Percentiles rank a stretch among this genome's conserved stretches.
These are phyloP conservation scores for Cutaneotrichosporon daszewskae DNA, from an alignment of 1,284 basidiomycete genomes.

Conservation along the genomic window DNA sequence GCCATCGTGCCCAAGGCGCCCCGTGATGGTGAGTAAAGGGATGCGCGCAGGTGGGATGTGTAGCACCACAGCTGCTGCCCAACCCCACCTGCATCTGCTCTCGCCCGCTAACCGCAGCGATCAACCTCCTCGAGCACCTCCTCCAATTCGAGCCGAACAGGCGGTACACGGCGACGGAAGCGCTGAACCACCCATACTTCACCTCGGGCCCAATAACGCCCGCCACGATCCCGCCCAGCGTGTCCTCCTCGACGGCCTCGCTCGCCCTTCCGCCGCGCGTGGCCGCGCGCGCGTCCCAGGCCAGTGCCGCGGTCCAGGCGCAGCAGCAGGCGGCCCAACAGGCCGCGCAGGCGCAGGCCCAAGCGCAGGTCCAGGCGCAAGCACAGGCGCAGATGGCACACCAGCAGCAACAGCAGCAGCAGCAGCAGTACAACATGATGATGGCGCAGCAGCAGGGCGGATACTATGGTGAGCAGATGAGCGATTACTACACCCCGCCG, in stretches of 20 bases:
- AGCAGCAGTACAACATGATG: conserved; percentile 27
- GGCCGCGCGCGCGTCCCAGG: conserved; percentile 37
- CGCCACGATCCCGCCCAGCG: conserved; percentile 31
- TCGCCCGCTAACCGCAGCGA: conserved; percentile 54
- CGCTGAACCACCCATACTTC: conserved; percentile 90
- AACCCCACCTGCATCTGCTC: no score
- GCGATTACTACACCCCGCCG: no score
- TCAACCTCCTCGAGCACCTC: conserved; percentile 90
- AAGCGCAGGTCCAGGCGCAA: conserved; percentile 48
- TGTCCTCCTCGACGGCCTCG: conserved; percentile 28
- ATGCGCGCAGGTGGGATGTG: no score
- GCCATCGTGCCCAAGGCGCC: conserved; percentile 89
- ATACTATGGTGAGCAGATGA: conserved; percentile 40
- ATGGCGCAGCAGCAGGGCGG: conserved; percentile 20
- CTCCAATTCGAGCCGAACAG: conserved; percentile 95
- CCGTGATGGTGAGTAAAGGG: conserved; percentile 64
- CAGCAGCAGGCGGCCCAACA: conserved; percentile 23
- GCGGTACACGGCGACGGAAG: conserved; percentile 86
- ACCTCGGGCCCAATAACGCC: conserved; percentile 49
- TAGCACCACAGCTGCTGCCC: no score
- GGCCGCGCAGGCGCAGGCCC: conserved; percentile 24
- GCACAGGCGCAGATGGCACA: conserved; percentile 45
- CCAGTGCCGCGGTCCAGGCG: conserved; percentile 38
- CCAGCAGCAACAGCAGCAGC: conserved; percentile 36
- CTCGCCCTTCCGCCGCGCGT: conserved; percentile 39